Base-by-base conservation (phyloP, 768 basidiomycete species). In the Lactarius psammicola region DNA sequence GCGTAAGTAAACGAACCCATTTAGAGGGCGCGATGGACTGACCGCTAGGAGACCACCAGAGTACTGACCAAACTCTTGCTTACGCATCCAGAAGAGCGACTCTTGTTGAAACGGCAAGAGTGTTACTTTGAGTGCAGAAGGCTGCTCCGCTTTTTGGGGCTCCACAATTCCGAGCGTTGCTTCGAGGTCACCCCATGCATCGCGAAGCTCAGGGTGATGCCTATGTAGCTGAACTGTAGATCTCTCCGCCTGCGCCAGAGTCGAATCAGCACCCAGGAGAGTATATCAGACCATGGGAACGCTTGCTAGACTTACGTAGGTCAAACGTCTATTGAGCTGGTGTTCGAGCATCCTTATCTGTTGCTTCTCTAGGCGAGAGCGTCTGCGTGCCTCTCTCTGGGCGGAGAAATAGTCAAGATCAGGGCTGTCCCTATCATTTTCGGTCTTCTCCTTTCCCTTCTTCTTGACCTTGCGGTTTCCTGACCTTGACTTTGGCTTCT, bases 91-190 rank as follows among this genome's bases (percentile, higher is more conserved):
- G 72, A 81, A 88, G 68, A 99, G 79, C 77, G 92, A 94, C 78
- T 99, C 97, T 60, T 85, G 86, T 75, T 99, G 97, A 84, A 98
- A 99, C 1, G 95, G 96, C 40, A 99, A 80, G 4, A 99, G 83
- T 0, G 84, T 86, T 58, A 92, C 83, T 74, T 94, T 96, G 66
- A 98, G 79, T n/a, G 87, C 87, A 2, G 78, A 79, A 2, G 97
- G 95, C 64, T 95, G 95, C 33, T 84, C 83, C 56, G 89, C 90
- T 71, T 85, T 84, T 59, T 84, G 77, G 2, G 94, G 93, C 34
- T 81, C 77, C 63, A 86, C 78, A 55, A 89, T 79, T 1, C 84
- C 81, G 61, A 89, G 81, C 26, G 78, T 82, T 28, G 81, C 78
- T 73, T 89, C 84, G 9, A 97, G 75, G 71, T 98, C 88, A 30